Evolutionary conservation across 2,329 filamentous ascomycete species (phyloP).

Genomic region (Diaporthe eres): DNA sequence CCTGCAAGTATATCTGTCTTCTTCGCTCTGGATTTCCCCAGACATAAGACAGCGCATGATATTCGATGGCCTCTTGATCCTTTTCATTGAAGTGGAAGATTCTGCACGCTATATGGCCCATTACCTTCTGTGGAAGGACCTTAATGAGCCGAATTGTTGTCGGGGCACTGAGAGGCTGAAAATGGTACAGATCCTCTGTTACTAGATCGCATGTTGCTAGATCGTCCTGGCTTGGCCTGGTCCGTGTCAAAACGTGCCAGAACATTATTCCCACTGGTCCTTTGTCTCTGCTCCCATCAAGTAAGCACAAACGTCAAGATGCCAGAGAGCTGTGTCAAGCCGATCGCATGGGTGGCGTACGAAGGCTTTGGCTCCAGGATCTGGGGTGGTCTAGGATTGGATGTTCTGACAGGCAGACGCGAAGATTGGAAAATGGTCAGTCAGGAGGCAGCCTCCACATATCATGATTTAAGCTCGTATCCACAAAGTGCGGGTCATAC

Average conservation of each 20-base stretch:
- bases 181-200: not conserved
- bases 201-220: no score
- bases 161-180: not conserved
- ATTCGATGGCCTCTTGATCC: not conserved
- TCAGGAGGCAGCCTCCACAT: not conserved
- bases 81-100: not conserved
- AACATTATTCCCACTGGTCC: no score
- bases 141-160: not conserved
- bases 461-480: no score
- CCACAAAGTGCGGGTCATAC: no score
- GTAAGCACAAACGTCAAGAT: no score
- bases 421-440: no score
- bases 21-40: not conserved
- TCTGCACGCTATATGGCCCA: slow-evolving; percentile 6
- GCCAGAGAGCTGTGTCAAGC: not conserved
- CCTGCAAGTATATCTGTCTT: slow-evolving; percentile 38
- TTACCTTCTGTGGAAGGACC: not conserved
- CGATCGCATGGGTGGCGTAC: not conserved
- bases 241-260: not conserved
- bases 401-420: not conserved
- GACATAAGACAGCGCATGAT: not conserved
- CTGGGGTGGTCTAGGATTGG: not conserved
- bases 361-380: not conserved
- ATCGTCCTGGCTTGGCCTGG: no score
- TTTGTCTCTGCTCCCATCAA: not conserved